phyloP scores from a whole-genome alignment of 2,329 filamentous ascomycete genomes.

The Pestalotiopsis sp. region DNA sequence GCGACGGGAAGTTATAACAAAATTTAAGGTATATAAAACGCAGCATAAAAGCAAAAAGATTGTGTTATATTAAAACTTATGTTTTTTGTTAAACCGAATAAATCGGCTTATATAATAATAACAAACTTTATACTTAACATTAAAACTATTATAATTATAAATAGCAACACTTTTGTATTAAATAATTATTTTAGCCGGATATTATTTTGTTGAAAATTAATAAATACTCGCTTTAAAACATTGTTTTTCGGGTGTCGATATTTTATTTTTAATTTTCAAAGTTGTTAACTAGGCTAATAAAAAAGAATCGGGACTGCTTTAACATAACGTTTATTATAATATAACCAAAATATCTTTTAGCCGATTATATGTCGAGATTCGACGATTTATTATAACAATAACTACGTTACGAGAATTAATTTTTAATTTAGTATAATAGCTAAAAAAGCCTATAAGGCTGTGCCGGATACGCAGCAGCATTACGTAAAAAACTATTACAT shows the following conservation, averaged over 20 bases:
- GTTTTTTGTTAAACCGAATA: background rate
- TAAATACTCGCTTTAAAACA: background rate
- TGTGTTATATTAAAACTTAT: background rate
- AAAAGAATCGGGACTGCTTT: background rate
- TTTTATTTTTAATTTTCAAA: background rate
- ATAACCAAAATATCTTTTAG: background rate
- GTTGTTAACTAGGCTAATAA: background rate
- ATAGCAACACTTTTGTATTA: background rate
- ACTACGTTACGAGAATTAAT: background rate
- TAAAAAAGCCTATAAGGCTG: background rate
- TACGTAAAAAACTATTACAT: too few species aligned
- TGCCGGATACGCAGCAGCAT: background rate
- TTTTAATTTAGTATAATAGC: background rate
- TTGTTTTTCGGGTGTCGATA: background rate
- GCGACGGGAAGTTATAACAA: background rate
- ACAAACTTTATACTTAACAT: background rate
- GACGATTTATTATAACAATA: background rate
- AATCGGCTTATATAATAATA: background rate
- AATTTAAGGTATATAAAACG: background rate
- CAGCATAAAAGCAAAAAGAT: background rate
- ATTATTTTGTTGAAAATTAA: background rate
- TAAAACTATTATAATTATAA: background rate
- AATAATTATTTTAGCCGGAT: background rate
- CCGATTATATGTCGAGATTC: slow-evolving; percentile 18
- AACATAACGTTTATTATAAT: background rate